phyloP scores from a whole-genome alignment of 441 rosid species.

The Populus hybrid region DNA sequence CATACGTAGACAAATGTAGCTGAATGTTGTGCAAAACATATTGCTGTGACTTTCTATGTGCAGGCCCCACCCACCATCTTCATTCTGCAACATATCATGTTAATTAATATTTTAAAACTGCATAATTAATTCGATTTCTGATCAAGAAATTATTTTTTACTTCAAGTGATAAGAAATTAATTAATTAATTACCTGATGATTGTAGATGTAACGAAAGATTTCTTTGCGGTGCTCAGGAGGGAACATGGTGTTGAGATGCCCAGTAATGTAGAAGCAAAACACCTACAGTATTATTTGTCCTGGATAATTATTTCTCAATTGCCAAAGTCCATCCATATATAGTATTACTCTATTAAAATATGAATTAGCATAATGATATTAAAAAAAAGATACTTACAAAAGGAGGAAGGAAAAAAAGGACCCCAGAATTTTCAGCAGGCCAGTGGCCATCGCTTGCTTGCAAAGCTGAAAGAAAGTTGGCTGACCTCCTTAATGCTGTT shows the following conservation, averaged over 20 bases:
- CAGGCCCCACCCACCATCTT: constrained; percentile 64
- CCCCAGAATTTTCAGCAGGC: no score
- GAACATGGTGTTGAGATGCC: constrained; percentile 39
- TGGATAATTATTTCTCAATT: no score
- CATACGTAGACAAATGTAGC: constrained; percentile 37
- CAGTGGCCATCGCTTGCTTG: no score
- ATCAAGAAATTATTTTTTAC: constrained; percentile 9
- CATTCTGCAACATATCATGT: constrained; percentile 14
- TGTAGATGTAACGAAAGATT: constrained; percentile 45
- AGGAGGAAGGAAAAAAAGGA: not conserved
- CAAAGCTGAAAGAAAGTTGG: no score
- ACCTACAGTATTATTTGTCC: constrained; percentile 7
- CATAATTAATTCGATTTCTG: constrained; percentile 23
- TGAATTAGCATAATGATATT: no score
- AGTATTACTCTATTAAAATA: no score
- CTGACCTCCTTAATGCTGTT: no score
- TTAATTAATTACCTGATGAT: constrained; percentile 38
- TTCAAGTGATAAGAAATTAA: no score
- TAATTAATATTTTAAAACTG: no score
- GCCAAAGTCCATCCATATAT: no score
- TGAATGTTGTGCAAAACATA: constrained; percentile 53
- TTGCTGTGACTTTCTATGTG: constrained; percentile 49
- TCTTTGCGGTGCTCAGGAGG: constrained; percentile 36
- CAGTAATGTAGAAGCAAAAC: constrained; percentile 44
- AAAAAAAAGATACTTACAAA: not conserved